Conservation (phyloP, 2,329 filamentous ascomycete species). For the Alternaria solani region DNA sequence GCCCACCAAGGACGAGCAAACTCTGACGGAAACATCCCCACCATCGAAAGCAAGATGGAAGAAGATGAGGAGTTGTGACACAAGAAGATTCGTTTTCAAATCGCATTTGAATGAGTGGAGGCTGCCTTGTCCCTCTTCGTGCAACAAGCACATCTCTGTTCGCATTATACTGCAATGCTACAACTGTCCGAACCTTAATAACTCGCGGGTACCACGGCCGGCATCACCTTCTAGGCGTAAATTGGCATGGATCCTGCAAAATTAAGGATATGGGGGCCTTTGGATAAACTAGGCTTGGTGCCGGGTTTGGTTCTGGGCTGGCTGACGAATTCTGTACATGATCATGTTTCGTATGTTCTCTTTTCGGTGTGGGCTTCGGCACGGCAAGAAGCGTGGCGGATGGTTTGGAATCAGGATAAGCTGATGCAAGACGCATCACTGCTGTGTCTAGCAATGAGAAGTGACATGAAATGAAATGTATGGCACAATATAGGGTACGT, state of each 20-base stretch:
- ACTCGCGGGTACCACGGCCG: neutral
- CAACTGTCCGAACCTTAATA: constrained; percentile 1
- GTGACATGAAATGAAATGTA: constrained; percentile 4
- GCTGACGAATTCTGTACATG: constrained; percentile 3
- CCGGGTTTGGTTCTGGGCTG: neutral
- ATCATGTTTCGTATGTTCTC: constrained; percentile 4
- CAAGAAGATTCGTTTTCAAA: constrained; percentile 33
- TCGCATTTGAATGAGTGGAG: constrained; percentile 28
- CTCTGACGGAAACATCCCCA: constrained; percentile 40
- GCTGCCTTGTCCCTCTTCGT: neutral
- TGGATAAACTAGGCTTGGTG: constrained; percentile 1
- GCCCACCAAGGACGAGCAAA: constrained; percentile 45
- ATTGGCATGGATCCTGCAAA: constrained; percentile 1
- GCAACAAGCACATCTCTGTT: constrained; percentile 2
- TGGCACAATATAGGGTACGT: neutral
- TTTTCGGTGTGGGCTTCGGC: constrained; percentile 3
- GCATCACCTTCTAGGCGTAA: constrained; percentile 1
- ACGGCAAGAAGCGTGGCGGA: neutral
- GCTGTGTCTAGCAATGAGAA: neutral
- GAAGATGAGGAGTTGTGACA: constrained; percentile 58
- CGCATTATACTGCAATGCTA: neutral
- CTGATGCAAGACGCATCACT: neutral
- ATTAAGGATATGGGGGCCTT: neutral
- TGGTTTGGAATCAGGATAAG: neutral
- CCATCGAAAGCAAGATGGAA: constrained; percentile 49